Evolutionary conservation across 1,284 basidiomycete species (phyloP).

Genomic region (Chalciporus sp.): DNA sequence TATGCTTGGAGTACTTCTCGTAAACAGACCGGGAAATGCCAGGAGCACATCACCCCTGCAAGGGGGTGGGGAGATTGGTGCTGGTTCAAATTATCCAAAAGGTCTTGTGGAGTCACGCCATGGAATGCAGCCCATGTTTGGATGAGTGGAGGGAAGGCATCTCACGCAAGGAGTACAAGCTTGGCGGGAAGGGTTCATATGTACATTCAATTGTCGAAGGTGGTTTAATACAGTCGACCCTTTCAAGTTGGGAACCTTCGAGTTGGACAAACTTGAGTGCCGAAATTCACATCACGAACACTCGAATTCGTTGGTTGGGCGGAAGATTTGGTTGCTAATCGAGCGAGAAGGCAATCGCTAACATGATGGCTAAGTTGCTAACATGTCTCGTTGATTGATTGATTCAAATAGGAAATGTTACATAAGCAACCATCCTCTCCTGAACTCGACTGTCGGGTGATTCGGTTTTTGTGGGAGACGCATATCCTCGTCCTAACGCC

Average conservation of each 20-base stretch:
- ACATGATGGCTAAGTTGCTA: no score
- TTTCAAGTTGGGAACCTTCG: background rate
- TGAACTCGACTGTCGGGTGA: constrained; percentile 5
- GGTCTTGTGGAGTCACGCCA: background rate
- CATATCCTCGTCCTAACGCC: constrained; percentile 9
- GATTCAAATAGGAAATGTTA: constrained; percentile 20
- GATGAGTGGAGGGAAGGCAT: background rate
- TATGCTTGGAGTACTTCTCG: background rate
- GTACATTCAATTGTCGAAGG: background rate
- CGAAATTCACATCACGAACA: background rate
- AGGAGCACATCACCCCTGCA: background rate
- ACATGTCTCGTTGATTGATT: no score
- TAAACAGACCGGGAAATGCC: background rate
- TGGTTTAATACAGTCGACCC: background rate
- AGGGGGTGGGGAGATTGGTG: no score
- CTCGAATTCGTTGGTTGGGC: background rate
- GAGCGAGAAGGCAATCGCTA: no score
- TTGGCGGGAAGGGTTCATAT: no score
- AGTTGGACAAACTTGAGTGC: no score
- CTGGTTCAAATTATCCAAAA: background rate
- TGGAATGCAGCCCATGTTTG: background rate
- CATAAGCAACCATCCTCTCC: constrained; percentile 15
- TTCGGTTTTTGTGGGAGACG: constrained; percentile 15
- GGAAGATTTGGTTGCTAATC: background rate
- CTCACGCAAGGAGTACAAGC: background rate